phyloP scores from a whole-genome alignment of 495 filamentous ascomycete species.

The Cryomyces antarcticus region DNA sequence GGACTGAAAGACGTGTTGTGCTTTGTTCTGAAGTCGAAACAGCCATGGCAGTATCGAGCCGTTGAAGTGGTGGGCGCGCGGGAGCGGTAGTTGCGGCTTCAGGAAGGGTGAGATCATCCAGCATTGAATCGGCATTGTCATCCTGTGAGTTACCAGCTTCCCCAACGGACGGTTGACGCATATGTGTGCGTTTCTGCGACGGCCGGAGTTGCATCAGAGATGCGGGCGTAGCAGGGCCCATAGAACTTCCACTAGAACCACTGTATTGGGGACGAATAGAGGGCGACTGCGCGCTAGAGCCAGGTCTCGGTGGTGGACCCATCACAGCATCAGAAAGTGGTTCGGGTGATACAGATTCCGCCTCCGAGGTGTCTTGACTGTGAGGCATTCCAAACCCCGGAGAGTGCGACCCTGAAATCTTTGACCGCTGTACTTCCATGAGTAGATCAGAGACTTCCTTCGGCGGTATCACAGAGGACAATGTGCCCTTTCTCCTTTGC shows the following conservation, averaged over 20 bases:
- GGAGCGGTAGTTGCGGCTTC: constrained; percentile 11
- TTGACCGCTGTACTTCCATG: constrained; percentile 14
- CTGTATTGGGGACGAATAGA: no score
- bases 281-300: constrained; percentile 30
- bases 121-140: not conserved
- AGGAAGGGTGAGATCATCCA: constrained; percentile 20
- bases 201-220: constrained; percentile 14
- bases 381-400: constrained; percentile 6
- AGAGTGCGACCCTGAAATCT: constrained; percentile 1
- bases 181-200: not conserved
- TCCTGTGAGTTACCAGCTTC: not conserved
- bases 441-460: constrained; percentile 16
- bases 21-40: not conserved
- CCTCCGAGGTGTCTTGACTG: constrained; percentile 38
- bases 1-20: constrained; percentile 14
- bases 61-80: constrained; percentile 4
- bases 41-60: constrained; percentile 7
- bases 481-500: constrained; percentile 34
- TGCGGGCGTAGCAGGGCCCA: constrained; percentile 15
- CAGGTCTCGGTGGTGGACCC: constrained; percentile 43
- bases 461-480: constrained; percentile 12
- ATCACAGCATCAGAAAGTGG: constrained; percentile 47
- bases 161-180: no score
- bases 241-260: no score
- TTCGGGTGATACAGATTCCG: constrained; percentile 53